phyloP scores from a whole-genome alignment of 208 protist species.

The Acanthamoeba triangularis region DNA sequence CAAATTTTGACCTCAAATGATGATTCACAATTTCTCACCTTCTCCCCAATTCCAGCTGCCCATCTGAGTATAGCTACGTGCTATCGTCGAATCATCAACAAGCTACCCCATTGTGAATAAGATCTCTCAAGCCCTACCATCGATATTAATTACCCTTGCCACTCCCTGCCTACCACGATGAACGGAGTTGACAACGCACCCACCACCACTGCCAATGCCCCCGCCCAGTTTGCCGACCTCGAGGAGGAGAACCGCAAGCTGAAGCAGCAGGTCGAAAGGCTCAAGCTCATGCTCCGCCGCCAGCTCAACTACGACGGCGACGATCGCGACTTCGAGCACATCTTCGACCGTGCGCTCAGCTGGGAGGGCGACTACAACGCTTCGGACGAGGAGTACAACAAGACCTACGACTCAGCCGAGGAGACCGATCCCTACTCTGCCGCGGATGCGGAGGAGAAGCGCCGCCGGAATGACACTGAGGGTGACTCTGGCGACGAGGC shows the following conservation, averaged over 20 bases:
- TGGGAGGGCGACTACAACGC: not conserved
- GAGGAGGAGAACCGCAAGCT: slow-evolving; percentile 56
- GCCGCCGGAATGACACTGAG: not conserved
- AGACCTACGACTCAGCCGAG: not conserved
- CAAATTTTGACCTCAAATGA: not conserved
- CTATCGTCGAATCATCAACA: not conserved
- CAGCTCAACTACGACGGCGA: slow-evolving; percentile 53
- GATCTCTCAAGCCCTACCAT: not conserved
- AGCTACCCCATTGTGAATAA: not conserved
- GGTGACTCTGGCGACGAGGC: not conserved
- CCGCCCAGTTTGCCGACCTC: not conserved
- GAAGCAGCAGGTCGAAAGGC: slow-evolving; percentile 25
- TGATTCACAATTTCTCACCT: too few relatives aligned
- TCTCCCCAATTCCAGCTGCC: not conserved
- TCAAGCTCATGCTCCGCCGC: slow-evolving; percentile 26
- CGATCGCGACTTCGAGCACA: slow-evolving; percentile 7
- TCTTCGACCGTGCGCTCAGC: not conserved
- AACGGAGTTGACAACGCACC: not conserved
- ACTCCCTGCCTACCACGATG: not conserved
- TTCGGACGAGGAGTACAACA: not conserved
- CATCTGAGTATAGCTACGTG: slow-evolving; percentile 45
- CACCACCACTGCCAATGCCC: not conserved
- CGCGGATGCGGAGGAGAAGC: slow-evolving; percentile 18
- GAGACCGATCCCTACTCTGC: slow-evolving; percentile 3
- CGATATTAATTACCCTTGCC: not conserved